phyloP scores from a whole-genome alignment of 441 rosid species.

The Hura crepitans region DNA sequence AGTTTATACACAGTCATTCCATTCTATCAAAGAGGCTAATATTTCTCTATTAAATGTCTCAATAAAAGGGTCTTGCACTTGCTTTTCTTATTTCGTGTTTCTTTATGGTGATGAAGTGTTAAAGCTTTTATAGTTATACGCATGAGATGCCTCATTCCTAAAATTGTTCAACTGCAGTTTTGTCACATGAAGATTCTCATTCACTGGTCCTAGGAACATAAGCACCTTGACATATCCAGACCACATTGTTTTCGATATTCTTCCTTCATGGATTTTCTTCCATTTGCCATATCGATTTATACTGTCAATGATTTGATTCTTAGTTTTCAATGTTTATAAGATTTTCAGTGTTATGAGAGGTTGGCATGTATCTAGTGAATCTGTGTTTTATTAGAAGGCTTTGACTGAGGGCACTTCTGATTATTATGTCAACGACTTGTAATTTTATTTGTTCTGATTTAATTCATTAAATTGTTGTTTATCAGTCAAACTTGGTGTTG shows the following conservation, averaged over 20 bases:
- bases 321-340: neutral
- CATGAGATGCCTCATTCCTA: too few relatives aligned
- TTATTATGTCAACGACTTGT: neutral
- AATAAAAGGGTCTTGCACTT: neutral
- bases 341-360: neutral
- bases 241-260: too few relatives aligned
- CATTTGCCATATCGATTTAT: neutral
- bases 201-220: too few relatives aligned
- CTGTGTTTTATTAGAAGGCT: neutral
- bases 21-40: neutral
- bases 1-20: neutral
- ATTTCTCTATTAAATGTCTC: neutral
- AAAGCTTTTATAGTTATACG: neutral
- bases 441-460: neutral
- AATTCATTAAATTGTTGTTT: constrained; percentile 12
- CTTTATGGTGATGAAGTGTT: neutral
- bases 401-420: neutral
- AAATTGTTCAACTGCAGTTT: too few relatives aligned
- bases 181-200: too few relatives aligned
- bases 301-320: neutral
- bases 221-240: too few relatives aligned
- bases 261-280: too few relatives aligned
- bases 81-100: neutral
- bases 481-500: constrained; percentile 83
- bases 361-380: neutral